A percentile compares a stretch with the other conserved stretches of the same genome.
These are phyloP conservation scores for Melampsora abietis-canadensis DNA, from an alignment of 1,284 basidiomycete species.

Conservation along the genomic window DNA sequence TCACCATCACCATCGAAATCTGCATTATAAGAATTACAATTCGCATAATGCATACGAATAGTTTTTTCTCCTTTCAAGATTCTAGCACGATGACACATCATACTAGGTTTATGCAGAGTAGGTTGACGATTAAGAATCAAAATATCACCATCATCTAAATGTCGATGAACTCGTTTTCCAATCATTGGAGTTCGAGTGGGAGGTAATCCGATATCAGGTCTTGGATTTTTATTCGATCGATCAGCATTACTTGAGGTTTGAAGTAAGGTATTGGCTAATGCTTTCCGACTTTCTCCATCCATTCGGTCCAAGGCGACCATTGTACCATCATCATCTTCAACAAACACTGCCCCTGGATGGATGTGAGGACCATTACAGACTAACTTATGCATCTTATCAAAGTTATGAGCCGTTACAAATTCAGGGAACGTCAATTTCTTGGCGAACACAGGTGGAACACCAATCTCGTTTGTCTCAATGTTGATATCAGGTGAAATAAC, in stretches of 20 bases:
- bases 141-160: slow-evolving; percentile 91
- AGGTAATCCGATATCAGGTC: slow-evolving; percentile 55
- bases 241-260: slow-evolving; percentile 74
- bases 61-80: slow-evolving; percentile 95
- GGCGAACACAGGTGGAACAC: slow-evolving; percentile 95
- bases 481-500: slow-evolving; percentile 99
- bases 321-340: slow-evolving; percentile 91
- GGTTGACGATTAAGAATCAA: slow-evolving; percentile 97
- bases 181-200: slow-evolving; percentile 57
- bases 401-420: slow-evolving; percentile 88
- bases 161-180: slow-evolving; percentile 97
- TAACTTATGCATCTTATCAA: slow-evolving; percentile 80
- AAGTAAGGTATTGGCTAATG: slow-evolving; percentile 93
- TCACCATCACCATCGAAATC: slow-evolving; percentile 97
- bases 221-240: slow-evolving; percentile 57
- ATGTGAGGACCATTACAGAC: slow-evolving; percentile 87
- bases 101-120: slow-evolving; percentile 98
- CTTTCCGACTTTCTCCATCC: slow-evolving; percentile 80
- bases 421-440: slow-evolving; percentile 96
- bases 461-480: slow-evolving; percentile 98
- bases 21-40: slow-evolving; percentile 99
- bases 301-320: slow-evolving; percentile 80
- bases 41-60: slow-evolving; percentile 99
- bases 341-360: slow-evolving; percentile 89
- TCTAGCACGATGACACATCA: slow-evolving; percentile 97